Conservation (phyloP, 495 filamentous ascomycete genomes). For the Neohortaea acidophila region DNA sequence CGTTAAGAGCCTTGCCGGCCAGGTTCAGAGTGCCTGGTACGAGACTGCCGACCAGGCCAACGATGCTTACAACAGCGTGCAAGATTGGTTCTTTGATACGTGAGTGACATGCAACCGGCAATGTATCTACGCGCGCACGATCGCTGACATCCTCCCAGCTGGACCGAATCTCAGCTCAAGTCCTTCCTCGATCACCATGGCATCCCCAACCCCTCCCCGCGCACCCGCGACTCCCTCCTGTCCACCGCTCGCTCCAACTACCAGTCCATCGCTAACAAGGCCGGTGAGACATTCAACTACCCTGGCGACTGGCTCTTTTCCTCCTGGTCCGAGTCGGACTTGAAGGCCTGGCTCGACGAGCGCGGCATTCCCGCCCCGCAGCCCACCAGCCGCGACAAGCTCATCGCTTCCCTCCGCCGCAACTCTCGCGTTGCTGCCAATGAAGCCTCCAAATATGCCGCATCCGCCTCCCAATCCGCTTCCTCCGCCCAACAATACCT, state of each 20-base stretch:
- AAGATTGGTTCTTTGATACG: constrained; percentile 89
- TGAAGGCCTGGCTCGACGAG: constrained; percentile 76
- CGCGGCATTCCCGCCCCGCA: constrained; percentile 81
- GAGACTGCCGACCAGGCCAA: constrained; percentile 59
- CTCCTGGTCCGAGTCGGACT: constrained; percentile 64
- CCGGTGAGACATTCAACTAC: constrained; percentile 63
- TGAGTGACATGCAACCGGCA: constrained; percentile 39
- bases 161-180: constrained; percentile 78
- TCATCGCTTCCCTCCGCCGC: constrained; percentile 78
- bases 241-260: constrained; percentile 67
- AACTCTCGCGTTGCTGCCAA: constrained; percentile 70
- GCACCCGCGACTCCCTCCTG: constrained; percentile 68
- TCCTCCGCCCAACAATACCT: constrained; percentile 52
- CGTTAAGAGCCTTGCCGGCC: constrained; percentile 49
- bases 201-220: constrained; percentile 74
- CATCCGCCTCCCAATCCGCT: constrained; percentile 50
- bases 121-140: constrained; percentile 6
- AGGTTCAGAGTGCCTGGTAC: constrained; percentile 58
- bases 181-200: constrained; percentile 77
- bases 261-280: constrained; percentile 64
- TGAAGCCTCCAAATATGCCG: constrained; percentile 41
- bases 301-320: constrained; percentile 95
- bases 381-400: constrained; percentile 67
- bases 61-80: constrained; percentile 52
- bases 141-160: constrained; percentile 35